Conservation (phyloP, 306 rosid species). For the Rosa rugosa region DNA sequence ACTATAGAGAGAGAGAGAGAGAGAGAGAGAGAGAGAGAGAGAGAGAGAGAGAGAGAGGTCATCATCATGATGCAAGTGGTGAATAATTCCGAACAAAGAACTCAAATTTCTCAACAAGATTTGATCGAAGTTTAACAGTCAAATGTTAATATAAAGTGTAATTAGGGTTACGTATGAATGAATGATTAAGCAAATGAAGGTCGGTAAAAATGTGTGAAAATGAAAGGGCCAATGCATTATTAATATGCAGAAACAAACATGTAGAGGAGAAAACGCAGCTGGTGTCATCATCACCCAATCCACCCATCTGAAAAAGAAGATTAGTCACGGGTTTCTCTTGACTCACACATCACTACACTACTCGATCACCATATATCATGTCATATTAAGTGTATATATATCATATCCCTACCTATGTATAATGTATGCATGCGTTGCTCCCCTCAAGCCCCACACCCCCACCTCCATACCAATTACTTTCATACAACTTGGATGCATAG, state of each 20-base stretch:
- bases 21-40: slow-evolving; percentile 11
- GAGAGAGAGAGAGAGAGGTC: slow-evolving; percentile 3
- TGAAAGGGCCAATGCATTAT: neutral
- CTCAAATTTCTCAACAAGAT: neutral
- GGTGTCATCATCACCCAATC: slow-evolving; percentile 40
- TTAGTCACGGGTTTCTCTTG: slow-evolving; percentile 89
- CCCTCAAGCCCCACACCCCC: slow-evolving; percentile 38
- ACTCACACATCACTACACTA: slow-evolving; percentile 30
- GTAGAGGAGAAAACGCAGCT: neutral
- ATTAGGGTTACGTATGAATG: neutral
- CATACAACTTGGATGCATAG: slow-evolving; percentile 7
- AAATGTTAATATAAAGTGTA: neutral
- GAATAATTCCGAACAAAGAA: neutral
- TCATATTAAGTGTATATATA: neutral
- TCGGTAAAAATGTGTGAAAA: neutral
- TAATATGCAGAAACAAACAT: neutral
- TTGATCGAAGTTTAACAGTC: neutral
- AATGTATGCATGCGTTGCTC: slow-evolving; percentile 22
- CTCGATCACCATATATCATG: neutral
- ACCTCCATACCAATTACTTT: slow-evolving; percentile 35
- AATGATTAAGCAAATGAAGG: neutral
- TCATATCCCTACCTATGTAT: neutral
- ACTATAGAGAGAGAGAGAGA: slow-evolving; percentile 1
- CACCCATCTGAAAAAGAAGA: slow-evolving; percentile 3
- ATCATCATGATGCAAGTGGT: slow-evolving; percentile 13